A percentile compares a stretch with the other conserved stretches of the same genome.
phyloP scores from a whole-genome alignment of 2,329 filamentous ascomycete genomes.

The Nemania sp. region DNA sequence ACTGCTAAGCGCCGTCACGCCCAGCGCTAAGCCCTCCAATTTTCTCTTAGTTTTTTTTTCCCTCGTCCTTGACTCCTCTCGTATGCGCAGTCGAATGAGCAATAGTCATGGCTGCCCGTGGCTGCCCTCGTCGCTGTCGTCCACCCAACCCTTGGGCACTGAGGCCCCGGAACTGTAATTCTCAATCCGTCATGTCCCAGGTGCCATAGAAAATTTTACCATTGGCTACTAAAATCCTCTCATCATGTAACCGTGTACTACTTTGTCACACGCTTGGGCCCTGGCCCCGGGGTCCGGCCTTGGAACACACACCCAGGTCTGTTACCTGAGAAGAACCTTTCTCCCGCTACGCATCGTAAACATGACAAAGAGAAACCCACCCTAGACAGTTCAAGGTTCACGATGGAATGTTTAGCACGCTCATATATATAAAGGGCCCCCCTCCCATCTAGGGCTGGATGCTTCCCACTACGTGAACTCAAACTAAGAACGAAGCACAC shows the following conservation, averaged over 20 bases:
- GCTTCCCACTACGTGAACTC: background rate
- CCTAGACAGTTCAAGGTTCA: constrained; percentile 21
- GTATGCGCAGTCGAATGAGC: background rate
- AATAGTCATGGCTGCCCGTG: constrained; percentile 22
- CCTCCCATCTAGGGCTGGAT: constrained; percentile 4
- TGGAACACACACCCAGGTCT: too few species aligned
- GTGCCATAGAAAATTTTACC: constrained; percentile 25
- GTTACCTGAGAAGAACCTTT: too few species aligned
- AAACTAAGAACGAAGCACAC: background rate
- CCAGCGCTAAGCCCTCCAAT: constrained; percentile 5
- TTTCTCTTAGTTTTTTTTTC: constrained; percentile 14
- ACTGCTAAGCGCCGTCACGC: constrained; percentile 34
- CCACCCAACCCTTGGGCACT: constrained; percentile 14
- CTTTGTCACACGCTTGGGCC: constrained; percentile 25
- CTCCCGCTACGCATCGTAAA: constrained; percentile 22
- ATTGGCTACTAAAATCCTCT: constrained; percentile 15
- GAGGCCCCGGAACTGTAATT: constrained; percentile 11
- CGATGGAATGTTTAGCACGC: constrained; percentile 17
- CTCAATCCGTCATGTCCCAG: constrained; percentile 22
- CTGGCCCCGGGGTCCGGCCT: constrained; percentile 14
- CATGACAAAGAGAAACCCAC: constrained; percentile 37
- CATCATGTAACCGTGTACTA: constrained; percentile 20
- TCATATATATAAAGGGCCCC: constrained; percentile 34
- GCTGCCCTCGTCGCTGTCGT: constrained; percentile 24
- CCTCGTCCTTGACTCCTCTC: background rate